phyloP scores from a whole-genome alignment of 83 land plant genomes.

The Thuja plicata region DNA sequence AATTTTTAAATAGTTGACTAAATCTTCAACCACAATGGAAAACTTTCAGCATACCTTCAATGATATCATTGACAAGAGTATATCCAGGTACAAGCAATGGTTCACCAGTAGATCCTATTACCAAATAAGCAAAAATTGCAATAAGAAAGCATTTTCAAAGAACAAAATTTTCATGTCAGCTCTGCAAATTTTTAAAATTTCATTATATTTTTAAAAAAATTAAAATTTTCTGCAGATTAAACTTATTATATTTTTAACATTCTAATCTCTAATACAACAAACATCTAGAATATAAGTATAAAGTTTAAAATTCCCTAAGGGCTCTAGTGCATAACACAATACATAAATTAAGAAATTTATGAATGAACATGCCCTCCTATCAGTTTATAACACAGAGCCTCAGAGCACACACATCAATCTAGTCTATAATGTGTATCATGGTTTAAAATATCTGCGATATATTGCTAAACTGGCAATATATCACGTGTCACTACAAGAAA shows the following conservation, averaged over 20 bases:
- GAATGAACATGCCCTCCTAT: background rate
- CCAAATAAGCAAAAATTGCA: background rate
- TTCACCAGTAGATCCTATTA: background rate
- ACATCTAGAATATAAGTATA: background rate
- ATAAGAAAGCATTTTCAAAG: background rate
- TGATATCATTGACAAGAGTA: conserved; percentile 8
- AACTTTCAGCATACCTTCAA: conserved; percentile 1
- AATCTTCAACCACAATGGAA: background rate
- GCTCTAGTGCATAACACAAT: background rate
- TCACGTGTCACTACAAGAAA: too few relatives aligned
- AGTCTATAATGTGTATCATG: conserved; percentile 1
- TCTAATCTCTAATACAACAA: background rate
- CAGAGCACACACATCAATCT: background rate
- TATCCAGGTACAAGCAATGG: background rate
- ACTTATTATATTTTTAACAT: background rate
- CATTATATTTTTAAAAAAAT: background rate
- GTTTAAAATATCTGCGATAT: too few relatives aligned
- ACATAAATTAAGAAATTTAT: background rate
- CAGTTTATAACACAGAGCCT: too few relatives aligned
- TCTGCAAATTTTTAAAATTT: background rate
- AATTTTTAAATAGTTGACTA: background rate
- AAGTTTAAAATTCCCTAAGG: background rate
- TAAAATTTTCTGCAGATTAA: background rate
- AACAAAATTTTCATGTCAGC: background rate
- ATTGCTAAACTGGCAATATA: too few relatives aligned